Evolutionary conservation across 78 protist genomes (phyloP).

Genomic region (Dictyostelium firmibasis): DNA sequence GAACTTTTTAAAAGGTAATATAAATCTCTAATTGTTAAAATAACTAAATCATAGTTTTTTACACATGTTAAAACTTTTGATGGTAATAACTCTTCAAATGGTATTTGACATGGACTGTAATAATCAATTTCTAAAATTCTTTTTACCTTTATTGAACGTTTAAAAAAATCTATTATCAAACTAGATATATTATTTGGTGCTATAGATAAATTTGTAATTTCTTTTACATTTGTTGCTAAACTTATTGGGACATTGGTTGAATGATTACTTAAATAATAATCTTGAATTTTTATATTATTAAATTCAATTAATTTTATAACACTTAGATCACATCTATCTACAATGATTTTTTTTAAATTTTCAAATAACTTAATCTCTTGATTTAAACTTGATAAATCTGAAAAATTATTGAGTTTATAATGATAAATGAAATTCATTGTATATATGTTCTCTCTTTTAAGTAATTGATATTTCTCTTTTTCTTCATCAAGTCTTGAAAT

Average conservation of each 20-base stretch:
- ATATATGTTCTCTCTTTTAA: background rate
- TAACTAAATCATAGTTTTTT: background rate
- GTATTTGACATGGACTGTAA: background rate
- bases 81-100: background rate
- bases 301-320: background rate
- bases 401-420: background rate
- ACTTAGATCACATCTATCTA: background rate
- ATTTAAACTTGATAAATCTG: background rate
- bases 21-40: background rate
- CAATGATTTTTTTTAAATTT: background rate
- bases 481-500: background rate
- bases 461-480: background rate
- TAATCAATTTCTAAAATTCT: background rate
- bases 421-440: background rate
- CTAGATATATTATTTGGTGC: background rate
- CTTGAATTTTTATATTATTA: background rate
- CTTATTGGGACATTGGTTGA: background rate
- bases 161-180: background rate
- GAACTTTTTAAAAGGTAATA: background rate
- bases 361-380: background rate
- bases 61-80: background rate
- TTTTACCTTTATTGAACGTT: background rate
- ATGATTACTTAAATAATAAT: background rate
- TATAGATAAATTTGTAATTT: background rate
- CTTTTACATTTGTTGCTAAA: background rate